A percentile compares a stretch with the other conserved stretches of the same genome.
phyloP scores from a whole-genome alignment of 2,329 filamentous ascomycete species.

The Mycosphaerella arachidis region DNA sequence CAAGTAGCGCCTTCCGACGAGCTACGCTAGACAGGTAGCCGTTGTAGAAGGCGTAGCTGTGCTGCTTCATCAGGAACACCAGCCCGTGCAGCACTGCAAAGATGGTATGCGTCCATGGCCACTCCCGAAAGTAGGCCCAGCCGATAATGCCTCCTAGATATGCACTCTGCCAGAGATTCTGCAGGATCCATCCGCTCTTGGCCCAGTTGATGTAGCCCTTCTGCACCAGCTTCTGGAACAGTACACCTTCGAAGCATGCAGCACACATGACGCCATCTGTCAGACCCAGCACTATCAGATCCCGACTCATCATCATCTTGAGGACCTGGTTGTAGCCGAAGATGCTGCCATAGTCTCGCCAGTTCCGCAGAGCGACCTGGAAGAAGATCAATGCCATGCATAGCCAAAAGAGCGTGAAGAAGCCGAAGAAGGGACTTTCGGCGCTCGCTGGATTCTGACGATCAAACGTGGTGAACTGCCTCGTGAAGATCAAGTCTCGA shows the following conservation, averaged over 20 bases:
- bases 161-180: slow-evolving; percentile 66
- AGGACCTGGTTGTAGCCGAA: slow-evolving; percentile 70
- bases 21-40: slow-evolving; percentile 61
- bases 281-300: slow-evolving; percentile 48
- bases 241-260: slow-evolving; percentile 60
- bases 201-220: slow-evolving; percentile 64
- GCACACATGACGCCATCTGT: slow-evolving; percentile 68
- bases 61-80: slow-evolving; percentile 79
- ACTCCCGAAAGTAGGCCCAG: slow-evolving; percentile 65
- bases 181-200: slow-evolving; percentile 65
- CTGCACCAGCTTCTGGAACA: slow-evolving; percentile 59
- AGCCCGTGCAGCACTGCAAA: slow-evolving; percentile 71
- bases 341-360: slow-evolving; percentile 61
- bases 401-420: slow-evolving; percentile 77
- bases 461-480: slow-evolving; percentile 70
- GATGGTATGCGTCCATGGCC: slow-evolving; percentile 79
- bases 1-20: slow-evolving; percentile 43
- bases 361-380: slow-evolving; percentile 65
- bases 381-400: slow-evolving; percentile 62
- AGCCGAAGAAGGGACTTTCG: slow-evolving; percentile 70
- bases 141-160: slow-evolving; percentile 61
- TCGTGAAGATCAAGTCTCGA: slow-evolving; percentile 63
- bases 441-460: slow-evolving; percentile 61
- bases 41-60: slow-evolving; percentile 75
- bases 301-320: slow-evolving; percentile 59